Base-by-base conservation (phyloP, 169 alveolate genomes). In the Prorocentrum cordatum region DNA sequence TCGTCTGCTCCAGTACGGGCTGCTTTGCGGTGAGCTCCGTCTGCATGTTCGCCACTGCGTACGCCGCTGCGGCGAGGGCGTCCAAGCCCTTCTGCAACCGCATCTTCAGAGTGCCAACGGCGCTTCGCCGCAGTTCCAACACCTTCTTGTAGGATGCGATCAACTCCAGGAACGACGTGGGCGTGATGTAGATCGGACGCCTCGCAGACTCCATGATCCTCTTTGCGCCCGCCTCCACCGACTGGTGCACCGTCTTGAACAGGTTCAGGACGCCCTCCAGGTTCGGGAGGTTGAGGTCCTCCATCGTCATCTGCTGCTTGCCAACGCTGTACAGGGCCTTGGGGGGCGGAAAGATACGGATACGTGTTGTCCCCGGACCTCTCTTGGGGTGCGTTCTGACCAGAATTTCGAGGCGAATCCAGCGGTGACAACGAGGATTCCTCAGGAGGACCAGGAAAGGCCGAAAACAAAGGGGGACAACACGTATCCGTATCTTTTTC, bases 1-100 rank as follows among this genome's bases (percentile, higher is more conserved):
- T 94, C 24, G 97, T 96, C 84, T 95, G 93, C 87, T 95, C 98
- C 33, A 97, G 93, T 84, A 95, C 96, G 0, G 99, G 99, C 39
- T 95, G 95, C 95, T 95, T 95, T 26, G 94, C 94, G 82, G 92
- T 95, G 68, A 95, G 94, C 92, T 95, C 95, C 31, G 88, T 83
- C 91, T 95, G 95, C 92, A 96, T 94, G 70, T 82, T 93, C 9
- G 95, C 96, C 38, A 96, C 96, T 83, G 95, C 96, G 2, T 92
- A 92, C 38, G 94, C 97, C 12, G 98, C 98, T 14, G 94, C 94
- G 27, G 93, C 96, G 29, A 96, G 95, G 27, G 95, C 96, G 75
- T 95, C 94, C 38, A 96, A 93, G 18, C 98, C 98, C 88, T 92
- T 94, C 47, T 92, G 94, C 83, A 95, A 92, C 85, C 98, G 92